Evolutionary conservation across 768 basidiomycete genomes (phyloP).

Genomic region (Suillus brevipes): DNA sequence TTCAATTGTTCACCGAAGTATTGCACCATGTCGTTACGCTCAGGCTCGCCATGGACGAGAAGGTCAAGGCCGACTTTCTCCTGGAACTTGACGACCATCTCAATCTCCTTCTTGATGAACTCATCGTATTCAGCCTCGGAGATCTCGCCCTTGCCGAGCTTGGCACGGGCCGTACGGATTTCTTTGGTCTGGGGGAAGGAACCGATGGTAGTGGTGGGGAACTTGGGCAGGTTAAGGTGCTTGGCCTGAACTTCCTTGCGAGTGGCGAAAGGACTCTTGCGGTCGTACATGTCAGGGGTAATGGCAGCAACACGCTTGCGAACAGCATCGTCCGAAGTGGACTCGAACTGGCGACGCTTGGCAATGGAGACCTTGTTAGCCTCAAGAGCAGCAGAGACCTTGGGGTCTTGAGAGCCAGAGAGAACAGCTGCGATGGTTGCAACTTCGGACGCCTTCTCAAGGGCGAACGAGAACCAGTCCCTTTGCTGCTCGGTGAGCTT

Average conservation of each 20-base stretch:
- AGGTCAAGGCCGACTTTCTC: conserved; percentile 95
- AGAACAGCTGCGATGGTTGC: conserved; percentile 81
- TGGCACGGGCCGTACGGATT: conserved; percentile 95
- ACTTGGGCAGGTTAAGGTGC: conserved; percentile 88
- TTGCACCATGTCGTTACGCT: conserved; percentile 99
- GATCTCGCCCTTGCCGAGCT: conserved; percentile 89
- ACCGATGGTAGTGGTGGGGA: conserved; percentile 98
- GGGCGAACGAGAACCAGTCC: conserved; percentile 98
- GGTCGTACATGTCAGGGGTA: conserved; percentile 80
- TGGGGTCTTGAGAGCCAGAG: conserved; percentile 79
- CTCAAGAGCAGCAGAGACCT: conserved; percentile 73
- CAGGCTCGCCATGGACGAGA: conserved; percentile 97
- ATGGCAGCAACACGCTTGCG: conserved; percentile 94
- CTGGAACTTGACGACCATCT: conserved; percentile 93
- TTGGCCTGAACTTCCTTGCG: conserved; percentile 89
- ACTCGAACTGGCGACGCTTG: conserved; percentile 94
- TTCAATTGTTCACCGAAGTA: conserved; percentile 97
- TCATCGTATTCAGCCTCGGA: conserved; percentile 86
- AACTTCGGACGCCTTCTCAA: conserved; percentile 94
- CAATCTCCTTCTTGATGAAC: conserved; percentile 98
- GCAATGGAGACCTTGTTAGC: conserved; percentile 88
- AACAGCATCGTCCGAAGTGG: conserved; percentile 88
- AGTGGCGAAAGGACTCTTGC: conserved; percentile 84
- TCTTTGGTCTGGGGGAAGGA: conserved; percentile 99
- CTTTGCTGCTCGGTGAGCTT: conserved; percentile 86